Evolutionary conservation across 768 basidiomycete species (phyloP).

Genomic region (Hericium coralloides): DNA sequence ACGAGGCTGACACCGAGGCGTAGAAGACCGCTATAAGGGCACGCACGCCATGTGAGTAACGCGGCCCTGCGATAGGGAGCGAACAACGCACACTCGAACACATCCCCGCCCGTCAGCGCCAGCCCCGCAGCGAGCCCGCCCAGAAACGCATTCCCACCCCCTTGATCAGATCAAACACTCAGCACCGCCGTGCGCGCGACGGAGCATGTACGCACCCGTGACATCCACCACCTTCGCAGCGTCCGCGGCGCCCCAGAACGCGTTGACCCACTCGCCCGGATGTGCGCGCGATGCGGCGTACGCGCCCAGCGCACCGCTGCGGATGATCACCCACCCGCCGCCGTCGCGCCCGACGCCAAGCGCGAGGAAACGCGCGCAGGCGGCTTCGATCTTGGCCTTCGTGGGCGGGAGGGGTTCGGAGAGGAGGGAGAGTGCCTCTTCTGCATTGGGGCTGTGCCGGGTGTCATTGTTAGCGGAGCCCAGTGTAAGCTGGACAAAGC

Average conservation of each 20-base stretch:
- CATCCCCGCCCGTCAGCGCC: slow-evolving; percentile 40
- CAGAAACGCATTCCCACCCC: slow-evolving; percentile 57
- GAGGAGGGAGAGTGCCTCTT: slow-evolving; percentile 67
- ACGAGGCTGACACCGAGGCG: slow-evolving; percentile 76
- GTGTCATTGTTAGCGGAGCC: neutral
- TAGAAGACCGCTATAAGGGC: slow-evolving; percentile 49
- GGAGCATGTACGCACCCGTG: slow-evolving; percentile 44
- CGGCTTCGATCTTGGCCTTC: slow-evolving; percentile 50
- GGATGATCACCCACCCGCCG: slow-evolving; percentile 58
- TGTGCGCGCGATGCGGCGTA: slow-evolving; percentile 41
- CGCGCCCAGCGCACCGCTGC: slow-evolving; percentile 66
- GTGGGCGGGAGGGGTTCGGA: slow-evolving; percentile 42
- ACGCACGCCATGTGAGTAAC: too few relatives aligned
- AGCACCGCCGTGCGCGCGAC: neutral
- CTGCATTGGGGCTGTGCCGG: slow-evolving; percentile 63
- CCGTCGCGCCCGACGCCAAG: slow-evolving; percentile 45
- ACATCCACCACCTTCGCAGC: slow-evolving; percentile 62
- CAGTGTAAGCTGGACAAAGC: slow-evolving; percentile 4
- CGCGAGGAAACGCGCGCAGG: slow-evolving; percentile 52
- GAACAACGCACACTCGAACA: slow-evolving; percentile 50
- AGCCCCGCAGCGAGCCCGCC: slow-evolving; percentile 79
- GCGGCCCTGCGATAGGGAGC: too few relatives aligned
- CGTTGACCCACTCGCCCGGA: slow-evolving; percentile 55
- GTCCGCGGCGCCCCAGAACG: slow-evolving; percentile 55
- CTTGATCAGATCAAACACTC: too few relatives aligned